These are phyloP conservation scores for Pythium sukuiense DNA, from an alignment of 352 stramenopile genomes.

Conservation along the genomic window DNA sequence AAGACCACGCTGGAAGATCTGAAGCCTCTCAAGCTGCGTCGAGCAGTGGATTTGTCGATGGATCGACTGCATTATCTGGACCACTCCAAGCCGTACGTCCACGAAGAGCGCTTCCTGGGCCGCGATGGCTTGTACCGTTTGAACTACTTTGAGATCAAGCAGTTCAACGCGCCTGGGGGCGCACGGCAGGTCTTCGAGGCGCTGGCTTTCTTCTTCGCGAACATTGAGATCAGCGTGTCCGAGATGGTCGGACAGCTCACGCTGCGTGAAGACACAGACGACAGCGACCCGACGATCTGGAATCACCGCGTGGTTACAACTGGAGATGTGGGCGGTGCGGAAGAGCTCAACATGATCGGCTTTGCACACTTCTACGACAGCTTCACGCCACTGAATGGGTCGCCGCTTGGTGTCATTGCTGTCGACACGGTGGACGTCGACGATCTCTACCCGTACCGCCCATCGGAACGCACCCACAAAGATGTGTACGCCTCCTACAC, in stretches of 20 bases:
- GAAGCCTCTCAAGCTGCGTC: conserved; percentile 14
- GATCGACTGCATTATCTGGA: conserved; percentile 9
- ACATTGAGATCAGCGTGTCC: conserved; percentile 45
- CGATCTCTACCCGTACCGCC: conserved; percentile 47
- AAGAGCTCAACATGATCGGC: conserved; percentile 43
- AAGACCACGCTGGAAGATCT: conserved; percentile 11
- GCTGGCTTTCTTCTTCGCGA: conserved; percentile 33
- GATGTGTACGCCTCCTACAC: conserved; percentile 28
- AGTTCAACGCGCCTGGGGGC: conserved; percentile 32
- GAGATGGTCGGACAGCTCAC: conserved; percentile 41
- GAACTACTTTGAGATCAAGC: conserved; percentile 37
- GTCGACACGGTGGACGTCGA: conserved; percentile 48
- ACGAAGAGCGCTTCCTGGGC: conserved; percentile 11
- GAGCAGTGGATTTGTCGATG: conserved; percentile 3
- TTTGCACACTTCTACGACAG: conserved; percentile 21
- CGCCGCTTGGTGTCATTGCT: conserved; percentile 35
- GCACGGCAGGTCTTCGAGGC: conserved; percentile 40
- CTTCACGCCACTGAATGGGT: conserved; percentile 10
- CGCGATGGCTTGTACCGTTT: conserved; percentile 11
- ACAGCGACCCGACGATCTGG: conserved; percentile 24
- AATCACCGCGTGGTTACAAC: conserved; percentile 39
- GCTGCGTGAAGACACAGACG: conserved; percentile 38
- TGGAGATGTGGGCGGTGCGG: conserved; percentile 20
- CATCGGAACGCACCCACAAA: conserved; percentile 38
- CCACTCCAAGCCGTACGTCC: conserved; percentile 15